A percentile compares a stretch with the other conserved stretches of the same genome.
Conservation (phyloP, 2,329 filamentous ascomycete genomes). For the Ascochyta koolunga region DNA sequence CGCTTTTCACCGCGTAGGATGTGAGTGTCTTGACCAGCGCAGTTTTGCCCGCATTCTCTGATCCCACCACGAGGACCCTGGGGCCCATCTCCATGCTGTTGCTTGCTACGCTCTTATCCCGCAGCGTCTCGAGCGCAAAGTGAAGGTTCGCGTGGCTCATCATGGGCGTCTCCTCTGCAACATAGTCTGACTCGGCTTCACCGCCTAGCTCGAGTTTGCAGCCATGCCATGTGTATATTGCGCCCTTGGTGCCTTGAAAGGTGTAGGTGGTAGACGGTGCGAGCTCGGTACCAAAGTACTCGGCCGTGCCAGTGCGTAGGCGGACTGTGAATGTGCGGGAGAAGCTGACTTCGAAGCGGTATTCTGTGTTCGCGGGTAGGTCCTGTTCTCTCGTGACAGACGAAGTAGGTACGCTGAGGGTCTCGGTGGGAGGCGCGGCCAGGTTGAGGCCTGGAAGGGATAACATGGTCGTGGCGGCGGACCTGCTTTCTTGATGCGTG, state of each 20-base stretch:
- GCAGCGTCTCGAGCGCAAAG: constrained; percentile 77
- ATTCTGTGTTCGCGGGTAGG: constrained; percentile 55
- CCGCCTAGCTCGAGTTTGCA: constrained; percentile 82
- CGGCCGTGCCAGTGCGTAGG: constrained; percentile 80
- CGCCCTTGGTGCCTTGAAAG: constrained; percentile 81
- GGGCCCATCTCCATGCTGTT: constrained; percentile 64
- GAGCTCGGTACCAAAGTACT: constrained; percentile 94
- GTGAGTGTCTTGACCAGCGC: constrained; percentile 77
- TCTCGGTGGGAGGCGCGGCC: constrained; percentile 37
- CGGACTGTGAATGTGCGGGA: constrained; percentile 52
- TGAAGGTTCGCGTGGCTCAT: constrained; percentile 84
- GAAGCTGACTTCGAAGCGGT: constrained; percentile 51
- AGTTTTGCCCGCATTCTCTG: constrained; percentile 81
- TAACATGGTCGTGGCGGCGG: constrained; percentile 34
- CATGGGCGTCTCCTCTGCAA: constrained; percentile 80
- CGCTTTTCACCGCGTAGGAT: constrained; percentile 77
- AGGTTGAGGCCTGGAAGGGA: constrained; percentile 56
- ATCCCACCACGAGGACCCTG: constrained; percentile 82
- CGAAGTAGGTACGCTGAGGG: constrained; percentile 28
- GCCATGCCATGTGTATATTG: constrained; percentile 91
- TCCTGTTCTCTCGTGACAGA: constrained; percentile 47
- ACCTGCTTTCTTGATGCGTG: background rate
- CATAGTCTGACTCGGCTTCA: constrained; percentile 71
- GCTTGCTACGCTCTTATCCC: constrained; percentile 62
- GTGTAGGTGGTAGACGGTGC: constrained; percentile 79